Conservation (phyloP, 2,329 filamentous ascomycete species). For the Stagonosporopsis rhizophila region DNA sequence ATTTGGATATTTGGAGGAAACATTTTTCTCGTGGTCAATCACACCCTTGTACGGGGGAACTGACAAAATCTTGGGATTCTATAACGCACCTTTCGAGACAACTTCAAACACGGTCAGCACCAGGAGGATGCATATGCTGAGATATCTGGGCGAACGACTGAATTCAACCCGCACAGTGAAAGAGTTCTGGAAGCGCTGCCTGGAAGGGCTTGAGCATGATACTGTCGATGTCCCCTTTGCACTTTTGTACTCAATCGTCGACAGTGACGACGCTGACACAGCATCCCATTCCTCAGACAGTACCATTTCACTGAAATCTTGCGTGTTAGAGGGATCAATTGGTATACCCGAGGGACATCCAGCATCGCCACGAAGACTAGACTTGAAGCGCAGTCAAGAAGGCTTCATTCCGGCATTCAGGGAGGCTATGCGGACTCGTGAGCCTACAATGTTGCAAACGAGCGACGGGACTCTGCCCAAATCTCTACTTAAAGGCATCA, state of each 20-base stretch:
- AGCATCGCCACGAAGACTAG: constrained; percentile 36
- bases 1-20: constrained; percentile 40
- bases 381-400: constrained; percentile 39
- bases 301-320: constrained; percentile 36
- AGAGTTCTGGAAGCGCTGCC: constrained; percentile 58
- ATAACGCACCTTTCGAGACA: constrained; percentile 47
- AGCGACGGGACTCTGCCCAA: constrained; percentile 38
- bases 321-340: constrained; percentile 43
- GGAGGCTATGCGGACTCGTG: constrained; percentile 44
- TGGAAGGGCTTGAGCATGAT: constrained; percentile 57
- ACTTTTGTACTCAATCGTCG: constrained; percentile 41
- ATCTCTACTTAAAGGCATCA: constrained; percentile 35
- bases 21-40: constrained; percentile 55
- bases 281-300: constrained; percentile 38
- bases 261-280: constrained; percentile 36
- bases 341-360: constrained; percentile 42
- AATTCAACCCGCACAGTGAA: constrained; percentile 38
- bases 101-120: constrained; percentile 50
- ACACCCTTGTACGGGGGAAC: constrained; percentile 50
- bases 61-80: constrained; percentile 41
- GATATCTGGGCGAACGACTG: constrained; percentile 49
- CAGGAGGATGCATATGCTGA: constrained; percentile 49
- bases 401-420: constrained; percentile 43
- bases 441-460: constrained; percentile 37
- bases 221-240: constrained; percentile 43